Conservation (phyloP, 805 yeast genomes). For the Saccharomycopsis sp. region DNA sequence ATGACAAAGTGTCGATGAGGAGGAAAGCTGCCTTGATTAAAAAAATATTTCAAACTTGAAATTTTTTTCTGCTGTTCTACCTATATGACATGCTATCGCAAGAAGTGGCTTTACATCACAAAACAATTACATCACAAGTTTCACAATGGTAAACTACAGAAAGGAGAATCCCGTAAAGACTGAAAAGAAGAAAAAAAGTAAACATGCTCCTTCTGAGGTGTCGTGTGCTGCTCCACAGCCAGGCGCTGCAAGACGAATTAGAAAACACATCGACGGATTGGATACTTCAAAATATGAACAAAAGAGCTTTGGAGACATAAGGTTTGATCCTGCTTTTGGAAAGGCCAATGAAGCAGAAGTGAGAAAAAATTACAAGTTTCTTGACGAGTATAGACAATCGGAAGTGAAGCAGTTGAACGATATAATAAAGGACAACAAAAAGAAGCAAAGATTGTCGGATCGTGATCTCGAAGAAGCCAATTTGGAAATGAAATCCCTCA, state of each 20-base stretch:
- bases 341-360: conserved; percentile 67
- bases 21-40: too few species aligned
- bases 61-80: too few species aligned
- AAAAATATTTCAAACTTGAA: too few species aligned
- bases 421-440: conserved; percentile 46
- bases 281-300: conserved; percentile 31
- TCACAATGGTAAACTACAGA: conserved; percentile 1
- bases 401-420: conserved; percentile 60
- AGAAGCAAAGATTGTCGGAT: conserved; percentile 35
- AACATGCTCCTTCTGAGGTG: conserved; percentile 84
- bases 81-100: too few species aligned
- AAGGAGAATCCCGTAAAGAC: not conserved
- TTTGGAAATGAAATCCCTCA: conserved; percentile 52
- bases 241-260: conserved; percentile 53
- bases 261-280: conserved; percentile 21
- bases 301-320: conserved; percentile 62
- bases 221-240: conserved; percentile 70
- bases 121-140: too few species aligned
- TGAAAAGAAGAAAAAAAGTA: conserved; percentile 28
- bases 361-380: conserved; percentile 73
- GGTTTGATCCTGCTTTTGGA: conserved; percentile 89
- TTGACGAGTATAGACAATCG: conserved; percentile 75
- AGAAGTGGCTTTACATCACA: too few species aligned
- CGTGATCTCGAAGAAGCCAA: conserved; percentile 48
- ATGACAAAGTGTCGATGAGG: too few species aligned